Evolutionary conservation across 768 basidiomycete species (phyloP).

Genomic region (Tulasnella sp.): DNA sequence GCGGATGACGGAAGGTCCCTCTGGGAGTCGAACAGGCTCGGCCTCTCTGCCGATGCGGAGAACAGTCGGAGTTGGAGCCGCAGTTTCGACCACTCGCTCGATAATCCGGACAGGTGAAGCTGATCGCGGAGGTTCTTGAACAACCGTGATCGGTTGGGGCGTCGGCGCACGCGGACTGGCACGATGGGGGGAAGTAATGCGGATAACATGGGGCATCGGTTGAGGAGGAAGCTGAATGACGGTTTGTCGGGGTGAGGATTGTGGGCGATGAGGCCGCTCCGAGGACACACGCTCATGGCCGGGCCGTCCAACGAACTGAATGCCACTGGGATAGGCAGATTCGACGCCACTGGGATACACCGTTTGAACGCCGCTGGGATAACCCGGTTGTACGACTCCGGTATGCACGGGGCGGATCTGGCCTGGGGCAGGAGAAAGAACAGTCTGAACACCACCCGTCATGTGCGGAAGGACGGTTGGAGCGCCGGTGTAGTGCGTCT

Average conservation of each 20-base stretch:
- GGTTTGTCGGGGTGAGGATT: not conserved
- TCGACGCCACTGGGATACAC: not conserved
- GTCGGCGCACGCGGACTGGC: not conserved
- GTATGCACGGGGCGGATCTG: not conserved
- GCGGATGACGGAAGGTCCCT: constrained; percentile 22
- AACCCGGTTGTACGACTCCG: not conserved
- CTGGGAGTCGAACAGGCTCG: not conserved
- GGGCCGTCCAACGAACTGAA: not conserved
- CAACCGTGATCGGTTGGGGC: not conserved
- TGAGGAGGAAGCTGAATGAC: constrained; percentile 20
- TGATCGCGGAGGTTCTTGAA: not conserved
- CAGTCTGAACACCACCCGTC: not conserved
- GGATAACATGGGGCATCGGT: constrained; percentile 17
- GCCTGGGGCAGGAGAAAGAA: not conserved
- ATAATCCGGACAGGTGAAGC: not conserved
- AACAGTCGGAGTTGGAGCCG: not conserved
- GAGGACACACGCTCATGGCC: not conserved
- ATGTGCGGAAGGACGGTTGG: constrained; percentile 11
- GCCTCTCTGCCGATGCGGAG: constrained; percentile 3
- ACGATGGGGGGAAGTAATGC: constrained; percentile 16
- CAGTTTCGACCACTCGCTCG: not conserved
- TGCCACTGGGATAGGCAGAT: not conserved
- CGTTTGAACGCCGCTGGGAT: not conserved
- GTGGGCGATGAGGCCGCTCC: not conserved
- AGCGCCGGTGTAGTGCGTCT: constrained; percentile 11